Conservation (phyloP, 306 rosid genomes). For the Cucumis hystrix region DNA sequence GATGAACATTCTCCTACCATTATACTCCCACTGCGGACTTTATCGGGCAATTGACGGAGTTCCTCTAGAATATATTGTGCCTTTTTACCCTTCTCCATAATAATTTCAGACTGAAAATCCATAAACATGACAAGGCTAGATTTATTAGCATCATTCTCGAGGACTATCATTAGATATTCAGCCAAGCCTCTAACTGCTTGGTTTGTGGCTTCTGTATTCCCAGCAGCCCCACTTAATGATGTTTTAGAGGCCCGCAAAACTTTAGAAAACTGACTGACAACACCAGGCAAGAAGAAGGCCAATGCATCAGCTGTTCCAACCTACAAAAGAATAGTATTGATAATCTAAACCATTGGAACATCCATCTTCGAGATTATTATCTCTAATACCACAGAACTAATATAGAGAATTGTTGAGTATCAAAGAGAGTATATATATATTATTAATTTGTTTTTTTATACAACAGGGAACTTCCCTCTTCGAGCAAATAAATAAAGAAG, state of each 20-base stretch:
- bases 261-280: slow-evolving; percentile 73
- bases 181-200: slow-evolving; percentile 76
- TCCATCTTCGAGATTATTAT: background rate
- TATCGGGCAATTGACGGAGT: slow-evolving; percentile 58
- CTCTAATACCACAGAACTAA: background rate
- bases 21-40: slow-evolving; percentile 27
- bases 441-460: background rate
- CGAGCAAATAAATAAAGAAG: background rate
- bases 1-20: slow-evolving; percentile 23
- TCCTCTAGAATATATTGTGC: slow-evolving; percentile 48
- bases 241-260: slow-evolving; percentile 64
- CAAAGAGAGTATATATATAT: background rate
- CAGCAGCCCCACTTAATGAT: slow-evolving; percentile 83
- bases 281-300: slow-evolving; percentile 93
- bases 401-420: background rate
- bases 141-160: slow-evolving; percentile 53
- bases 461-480: background rate
- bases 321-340: slow-evolving; percentile 25
- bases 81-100: slow-evolving; percentile 23
- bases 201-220: slow-evolving; percentile 60
- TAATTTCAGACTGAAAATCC: slow-evolving; percentile 19
- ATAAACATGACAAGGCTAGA: slow-evolving; percentile 19
- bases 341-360: background rate
- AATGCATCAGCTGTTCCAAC: slow-evolving; percentile 83
- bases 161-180: slow-evolving; percentile 85